Conservation (phyloP, 768 basidiomycete species). For the Mycena amicta region DNA sequence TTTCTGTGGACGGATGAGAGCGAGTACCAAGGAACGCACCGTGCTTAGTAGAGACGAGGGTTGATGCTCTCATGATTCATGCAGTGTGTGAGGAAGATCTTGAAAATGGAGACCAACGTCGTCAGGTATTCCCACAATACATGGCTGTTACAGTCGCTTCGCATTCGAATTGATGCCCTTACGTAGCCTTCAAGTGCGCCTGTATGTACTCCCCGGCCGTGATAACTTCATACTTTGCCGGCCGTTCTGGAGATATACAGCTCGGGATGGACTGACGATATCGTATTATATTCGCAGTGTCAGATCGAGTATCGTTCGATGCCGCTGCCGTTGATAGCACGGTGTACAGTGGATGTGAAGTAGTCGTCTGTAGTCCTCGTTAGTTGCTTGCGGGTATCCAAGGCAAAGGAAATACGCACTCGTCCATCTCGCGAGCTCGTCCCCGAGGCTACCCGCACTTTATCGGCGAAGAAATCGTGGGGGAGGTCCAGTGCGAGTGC, state of each 20-base stretch:
- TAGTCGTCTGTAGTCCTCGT: constrained; percentile 67
- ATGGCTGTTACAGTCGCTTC: too few species aligned
- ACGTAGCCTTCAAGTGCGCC: constrained; percentile 60
- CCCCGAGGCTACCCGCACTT: constrained; percentile 72
- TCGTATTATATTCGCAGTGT: constrained; percentile 93
- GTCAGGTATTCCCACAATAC: too few species aligned
- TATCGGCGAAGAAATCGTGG: constrained; percentile 67
- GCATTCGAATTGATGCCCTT: too few species aligned
- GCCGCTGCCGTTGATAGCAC: constrained; percentile 78
- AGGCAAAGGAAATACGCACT: constrained; percentile 49
- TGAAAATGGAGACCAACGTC: too few species aligned
- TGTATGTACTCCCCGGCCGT: constrained; percentile 76
- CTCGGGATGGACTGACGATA: constrained; percentile 50
- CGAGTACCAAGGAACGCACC: too few species aligned
- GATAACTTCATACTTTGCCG: constrained; percentile 59
- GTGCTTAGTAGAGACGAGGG: too few species aligned
- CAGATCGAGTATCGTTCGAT: constrained; percentile 76
- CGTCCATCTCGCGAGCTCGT: constrained; percentile 88
- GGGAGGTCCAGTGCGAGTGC: constrained; percentile 66
- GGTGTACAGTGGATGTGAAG: constrained; percentile 89
- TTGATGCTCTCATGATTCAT: too few species aligned
- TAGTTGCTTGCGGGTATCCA: neutral
- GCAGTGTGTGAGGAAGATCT: too few species aligned
- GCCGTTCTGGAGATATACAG: constrained; percentile 33
- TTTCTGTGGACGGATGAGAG: too few species aligned